Evolutionary conservation across 345 rosid species (phyloP), one percentile per base, ranked within the genome.

Genomic region (Populus ilicifolia): DNA sequence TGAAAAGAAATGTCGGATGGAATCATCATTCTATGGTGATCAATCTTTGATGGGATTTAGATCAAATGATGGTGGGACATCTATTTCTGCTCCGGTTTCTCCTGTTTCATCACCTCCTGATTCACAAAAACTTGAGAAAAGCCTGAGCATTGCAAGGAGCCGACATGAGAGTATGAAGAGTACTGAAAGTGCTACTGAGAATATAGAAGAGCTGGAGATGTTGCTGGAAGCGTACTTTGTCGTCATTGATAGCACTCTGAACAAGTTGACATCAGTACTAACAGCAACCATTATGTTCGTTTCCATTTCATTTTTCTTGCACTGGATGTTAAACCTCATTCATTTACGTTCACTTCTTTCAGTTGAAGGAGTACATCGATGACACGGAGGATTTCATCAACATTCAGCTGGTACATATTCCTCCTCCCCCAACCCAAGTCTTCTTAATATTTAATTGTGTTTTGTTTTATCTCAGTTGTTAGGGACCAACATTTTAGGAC

Each of bases 161-260:
- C 84, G 97, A 29, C 99, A 92, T 74, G 98, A 87, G 82, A 96
- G 99, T 83, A 83, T 86, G 85, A 93, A 86, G 87, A 96, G 99
- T 70, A 85, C 95, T 61, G 97, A 91, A 76, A 89, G 92, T 77
- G 54, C 82, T 54, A 88, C 90, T 7, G 97, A 89, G 75, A 94
- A 86, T 71, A 92, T 96, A 70, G 99, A 96, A 73, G 97, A 94
- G 82, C 91, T 96, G 36, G 99, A 96, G 87, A 96, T 96, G 99
- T 87, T 96, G 88, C 95, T 96, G 63, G 99, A 96, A 83, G 99
- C 99, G 30, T 96, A 96, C 76, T 96, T 96, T 86, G 99, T 96
- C 39, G 90, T 91, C 83, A 96, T 96, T 66, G 99, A 96, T 86
- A 93, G 97, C 84, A 90, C 97, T 78, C 84, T 96, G 52, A 96